Evolutionary conservation across 305 asterid genomes (phyloP), one percentile per base, ranked within the genome.

Genomic region (Plantago lanceolata): DNA sequence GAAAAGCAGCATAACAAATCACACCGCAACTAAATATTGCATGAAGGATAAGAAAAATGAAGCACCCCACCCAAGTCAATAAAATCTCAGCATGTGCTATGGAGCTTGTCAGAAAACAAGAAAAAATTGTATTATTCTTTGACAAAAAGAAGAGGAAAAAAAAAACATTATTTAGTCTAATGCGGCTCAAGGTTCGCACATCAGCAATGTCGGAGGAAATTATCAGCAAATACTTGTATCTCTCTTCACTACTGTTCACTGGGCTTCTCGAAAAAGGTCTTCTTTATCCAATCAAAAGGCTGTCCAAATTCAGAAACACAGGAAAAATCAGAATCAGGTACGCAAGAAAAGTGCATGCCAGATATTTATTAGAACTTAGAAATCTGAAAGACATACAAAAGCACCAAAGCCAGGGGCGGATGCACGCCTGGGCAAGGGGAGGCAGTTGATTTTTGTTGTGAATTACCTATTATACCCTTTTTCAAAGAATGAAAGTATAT

Each of bases 261-360:
- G 17, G 85, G 48, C 75, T 84, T 85, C 84, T 85, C 93, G 5
- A 90, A 69, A 61, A 90, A 79, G 16, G 93, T 85, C 89, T 87
- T 88, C 84, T 69, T 85, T 67, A 90, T 61, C 85, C 82, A 90
- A 82, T 85, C 81, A 64, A 88, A 90, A 62, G 96, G 96, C 97
- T 90, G 95, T 60, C 19, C 78, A 71, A 20, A 73, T 24, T 60
- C 28, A 50, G 43, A 43, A 18, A 54, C 14, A 28, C 43, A 50
- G 48, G 43, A 61, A 65, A 63, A 63, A 47, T 61, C 44, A 33
- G 54, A 54, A 47, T 45, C 59, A 26, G 59, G 19, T 33, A 7
- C 1, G 40, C 40, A 5, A 33, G 11, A 8, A 6, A 33, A 3
- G 40, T 1, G 40, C 40, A 33, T 33, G 9, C 40, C 11, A 33